phyloP scores from a whole-genome alignment of 371 early-diverging fungal genomes.

The Zopfochytrium polystomum region DNA sequence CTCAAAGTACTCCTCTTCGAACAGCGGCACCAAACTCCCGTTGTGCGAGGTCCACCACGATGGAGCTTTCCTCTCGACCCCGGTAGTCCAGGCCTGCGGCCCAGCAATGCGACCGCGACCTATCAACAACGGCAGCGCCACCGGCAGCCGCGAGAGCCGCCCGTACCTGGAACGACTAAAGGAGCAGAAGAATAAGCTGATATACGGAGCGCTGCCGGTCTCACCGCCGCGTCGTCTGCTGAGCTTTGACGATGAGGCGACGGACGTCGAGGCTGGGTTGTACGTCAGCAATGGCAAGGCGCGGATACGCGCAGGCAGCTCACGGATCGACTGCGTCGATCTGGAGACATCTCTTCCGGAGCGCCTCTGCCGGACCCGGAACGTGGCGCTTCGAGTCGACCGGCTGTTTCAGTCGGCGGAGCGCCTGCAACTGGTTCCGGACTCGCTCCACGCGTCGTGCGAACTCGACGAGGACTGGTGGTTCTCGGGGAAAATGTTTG shows the following conservation, averaged over 20 bases:
- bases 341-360: neutral
- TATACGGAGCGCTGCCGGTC: neutral
- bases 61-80: neutral
- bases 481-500: neutral
- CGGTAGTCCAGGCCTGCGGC: neutral
- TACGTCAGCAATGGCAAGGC: neutral
- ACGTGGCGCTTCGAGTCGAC: neutral
- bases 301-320: neutral
- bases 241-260: neutral
- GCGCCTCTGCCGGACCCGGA: neutral
- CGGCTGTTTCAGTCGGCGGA: neutral
- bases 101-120: too few species aligned
- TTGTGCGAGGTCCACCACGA: slow-evolving; percentile 1
- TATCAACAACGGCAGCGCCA: too few species aligned
- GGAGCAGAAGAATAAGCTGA: neutral
- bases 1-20: too few species aligned
- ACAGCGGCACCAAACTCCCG: too few species aligned
- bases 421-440: neutral
- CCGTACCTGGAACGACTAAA: neutral
- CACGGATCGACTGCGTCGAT: neutral
- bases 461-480: neutral
- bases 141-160: neutral
- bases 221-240: neutral
- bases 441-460: neutral
- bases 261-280: neutral